Conservation (phyloP, 805 yeast species). For the Saccharomycopsis amapae region DNA sequence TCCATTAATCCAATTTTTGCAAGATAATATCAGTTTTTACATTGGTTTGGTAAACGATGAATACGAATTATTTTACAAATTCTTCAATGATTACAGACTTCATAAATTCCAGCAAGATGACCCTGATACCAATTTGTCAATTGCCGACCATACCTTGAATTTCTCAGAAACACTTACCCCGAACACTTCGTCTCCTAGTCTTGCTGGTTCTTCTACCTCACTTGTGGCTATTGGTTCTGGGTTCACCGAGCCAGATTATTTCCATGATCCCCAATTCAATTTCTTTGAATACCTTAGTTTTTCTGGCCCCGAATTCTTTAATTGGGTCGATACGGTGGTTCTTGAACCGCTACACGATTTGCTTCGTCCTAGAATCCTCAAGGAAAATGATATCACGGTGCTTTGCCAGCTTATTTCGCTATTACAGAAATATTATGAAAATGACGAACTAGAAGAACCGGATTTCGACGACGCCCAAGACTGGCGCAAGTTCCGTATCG, state of each 20-base stretch:
- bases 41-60: slow-evolving; percentile 58
- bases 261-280: slow-evolving; percentile 19
- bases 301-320: slow-evolving; percentile 32
- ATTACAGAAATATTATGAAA: slow-evolving; percentile 58
- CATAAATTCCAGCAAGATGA: not conserved
- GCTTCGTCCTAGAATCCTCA: slow-evolving; percentile 56
- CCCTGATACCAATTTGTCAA: not conserved
- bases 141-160: slow-evolving; percentile 6
- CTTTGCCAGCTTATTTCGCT: slow-evolving; percentile 72
- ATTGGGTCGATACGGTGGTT: slow-evolving; percentile 50
- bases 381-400: slow-evolving; percentile 59
- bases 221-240: too few relatives aligned
- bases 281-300: slow-evolving; percentile 12
- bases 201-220: too few relatives aligned
- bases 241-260: too few relatives aligned
- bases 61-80: slow-evolving; percentile 44
- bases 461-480: slow-evolving; percentile 23
- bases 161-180: slow-evolving; percentile 12
- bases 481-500: slow-evolving; percentile 29
- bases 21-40: slow-evolving; percentile 53
- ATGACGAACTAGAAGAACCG: slow-evolving; percentile 23
- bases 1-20: slow-evolving; percentile 53
- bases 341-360: slow-evolving; percentile 75
- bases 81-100: slow-evolving; percentile 37
- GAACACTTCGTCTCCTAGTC: too few relatives aligned